phyloP scores from a whole-genome alignment of 176 grass and related monocot genomes.

The Hsuehochloa calcarea region DNA sequence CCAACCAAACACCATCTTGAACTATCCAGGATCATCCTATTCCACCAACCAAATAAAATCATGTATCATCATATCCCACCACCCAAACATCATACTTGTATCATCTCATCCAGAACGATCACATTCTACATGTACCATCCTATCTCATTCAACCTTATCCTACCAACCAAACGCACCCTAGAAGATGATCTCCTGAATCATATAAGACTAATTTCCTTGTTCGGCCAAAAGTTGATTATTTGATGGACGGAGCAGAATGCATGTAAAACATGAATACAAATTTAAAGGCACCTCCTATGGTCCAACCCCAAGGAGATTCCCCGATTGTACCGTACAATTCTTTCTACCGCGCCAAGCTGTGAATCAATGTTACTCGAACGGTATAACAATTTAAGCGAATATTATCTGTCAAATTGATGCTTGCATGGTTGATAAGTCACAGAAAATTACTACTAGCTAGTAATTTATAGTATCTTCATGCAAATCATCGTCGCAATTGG shows the following conservation, averaged over 20 bases:
- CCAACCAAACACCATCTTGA: no score
- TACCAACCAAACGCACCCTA: no score
- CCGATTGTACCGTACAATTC: neutral
- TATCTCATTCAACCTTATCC: no score
- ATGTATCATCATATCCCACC: no score
- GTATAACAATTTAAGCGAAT: conserved; percentile 37
- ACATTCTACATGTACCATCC: no score
- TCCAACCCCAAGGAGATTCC: conserved; percentile 25
- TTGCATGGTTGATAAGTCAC: conserved; percentile 13
- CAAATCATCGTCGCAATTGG: neutral
- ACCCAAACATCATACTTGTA: no score
- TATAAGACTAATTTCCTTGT: conserved; percentile 29
- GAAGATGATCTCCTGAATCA: conserved; percentile 27
- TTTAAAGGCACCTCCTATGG: conserved; percentile 17
- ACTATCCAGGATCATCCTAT: no score
- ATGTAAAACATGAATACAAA: conserved; percentile 27
- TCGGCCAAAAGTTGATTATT: conserved; percentile 35
- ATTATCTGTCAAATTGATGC: conserved; percentile 27
- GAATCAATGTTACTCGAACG: conserved; percentile 3
- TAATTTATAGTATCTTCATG: neutral
- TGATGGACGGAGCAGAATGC: conserved; percentile 35
- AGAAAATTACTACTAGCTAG: conserved; percentile 8
- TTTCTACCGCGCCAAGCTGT: neutral
- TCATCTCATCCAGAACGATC: no score
- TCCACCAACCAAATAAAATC: no score